Evolutionary conservation across 1,139 yeast genomes (phyloP).

Genomic region (Nakaseomyces sp.): DNA sequence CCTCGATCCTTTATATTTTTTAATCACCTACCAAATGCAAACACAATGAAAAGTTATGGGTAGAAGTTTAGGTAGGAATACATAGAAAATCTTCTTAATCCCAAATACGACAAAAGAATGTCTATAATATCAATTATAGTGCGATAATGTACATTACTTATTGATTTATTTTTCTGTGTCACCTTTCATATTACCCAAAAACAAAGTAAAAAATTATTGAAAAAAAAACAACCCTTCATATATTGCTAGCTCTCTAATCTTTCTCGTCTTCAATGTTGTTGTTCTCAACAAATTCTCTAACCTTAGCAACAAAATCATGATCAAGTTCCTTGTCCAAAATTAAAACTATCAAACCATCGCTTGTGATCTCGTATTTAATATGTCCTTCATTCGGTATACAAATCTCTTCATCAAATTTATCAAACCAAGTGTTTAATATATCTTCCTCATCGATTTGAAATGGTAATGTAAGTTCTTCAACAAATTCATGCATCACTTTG

Average conservation of each 20-base stretch:
- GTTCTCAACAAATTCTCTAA: conserved; percentile 23
- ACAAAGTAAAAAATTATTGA: background rate
- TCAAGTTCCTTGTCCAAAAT: conserved; percentile 37
- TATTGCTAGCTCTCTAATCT: background rate
- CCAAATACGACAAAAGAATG: background rate
- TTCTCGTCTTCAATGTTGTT: conserved; percentile 2
- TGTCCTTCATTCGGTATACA: conserved; percentile 62
- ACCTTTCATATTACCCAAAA: too few species aligned
- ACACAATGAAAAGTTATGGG: too few species aligned
- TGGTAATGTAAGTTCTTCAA: conserved; percentile 28
- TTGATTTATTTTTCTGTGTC: background rate
- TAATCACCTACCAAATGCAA: too few species aligned
- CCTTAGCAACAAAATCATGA: conserved; percentile 20
- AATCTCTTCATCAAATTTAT: conserved; percentile 48
- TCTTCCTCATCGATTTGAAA: conserved; percentile 45
- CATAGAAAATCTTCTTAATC: too few species aligned
- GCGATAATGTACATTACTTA: background rate
- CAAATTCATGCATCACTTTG: conserved; percentile 27
- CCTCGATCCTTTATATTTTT: too few species aligned
- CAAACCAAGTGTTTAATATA: conserved; percentile 53
- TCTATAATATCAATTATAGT: conserved; percentile 1
- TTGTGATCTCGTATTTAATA: conserved; percentile 62
- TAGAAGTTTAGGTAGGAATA: too few species aligned
- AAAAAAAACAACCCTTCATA: too few species aligned
- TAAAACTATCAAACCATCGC: conserved; percentile 60